Base-by-base conservation (phyloP, 805 yeast genomes). In the Candida takata region DNA sequence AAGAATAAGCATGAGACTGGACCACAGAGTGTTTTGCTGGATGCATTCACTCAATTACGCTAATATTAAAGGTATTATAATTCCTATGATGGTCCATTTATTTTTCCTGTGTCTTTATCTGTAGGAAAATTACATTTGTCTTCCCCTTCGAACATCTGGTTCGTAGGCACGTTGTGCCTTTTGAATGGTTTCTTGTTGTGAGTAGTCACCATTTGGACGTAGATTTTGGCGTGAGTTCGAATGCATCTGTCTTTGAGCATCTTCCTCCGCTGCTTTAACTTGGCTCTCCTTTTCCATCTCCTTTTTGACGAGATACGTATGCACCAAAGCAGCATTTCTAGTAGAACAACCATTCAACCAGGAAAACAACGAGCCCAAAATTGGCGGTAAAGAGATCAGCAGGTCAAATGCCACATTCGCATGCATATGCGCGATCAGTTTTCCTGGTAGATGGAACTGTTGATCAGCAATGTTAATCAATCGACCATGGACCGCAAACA, bases 311-410 rank as follows among this genome's bases (percentile, higher is more conserved):
- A 53, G 34, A 14, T 35, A 33, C 5, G 49, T 72, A 54, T 84
- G 86, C 8, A 87, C 69, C 48, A 85, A 51, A 0, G 90, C 88
- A 0, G 95, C 95, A 56, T 90, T 88, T 50, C 96, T 66, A 0
- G 96, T 84, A 7, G 95, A 84, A 53, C 95, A 84, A 3, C 79
- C 84, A 52, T 85, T 74, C 56, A 88, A 41, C 90, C 95, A 88
- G 10, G 84, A 63, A 36, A 87, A 71, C 25, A 87, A 60, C 3
- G 78, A 66, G 2, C 97, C 97, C 24, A 90, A 56, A 4, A 87
- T 46, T 0, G 97, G 97, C 0, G 90, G 79, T 24, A 90, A 62
- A 3, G 88, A 70, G 26, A 88, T 74, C 27, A 83, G 47, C 21
- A 88, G 65, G 55, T 90, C 97, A 39, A 85, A 56, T 10, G 74